phyloP scores from a whole-genome alignment of 179 eudicot genomes.

The Beta lomatogona region DNA sequence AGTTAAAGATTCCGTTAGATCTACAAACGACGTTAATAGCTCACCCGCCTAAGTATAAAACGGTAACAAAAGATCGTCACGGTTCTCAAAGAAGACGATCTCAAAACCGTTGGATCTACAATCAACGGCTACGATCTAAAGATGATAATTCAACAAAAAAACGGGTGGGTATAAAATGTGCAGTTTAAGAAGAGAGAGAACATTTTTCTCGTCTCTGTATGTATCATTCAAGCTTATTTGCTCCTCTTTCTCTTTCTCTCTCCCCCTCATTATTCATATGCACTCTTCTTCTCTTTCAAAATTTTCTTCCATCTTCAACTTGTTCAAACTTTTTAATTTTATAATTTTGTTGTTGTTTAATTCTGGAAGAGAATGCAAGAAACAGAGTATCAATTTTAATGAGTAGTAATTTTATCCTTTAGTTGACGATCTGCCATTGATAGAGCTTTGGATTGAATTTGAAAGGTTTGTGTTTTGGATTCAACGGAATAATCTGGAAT shows the following conservation, averaged over 20 bases:
- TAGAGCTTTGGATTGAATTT: neutral
- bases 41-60: neutral
- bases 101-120: conserved; percentile 33
- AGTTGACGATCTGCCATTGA: conserved; percentile 15
- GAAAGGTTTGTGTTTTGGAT: conserved; percentile 19
- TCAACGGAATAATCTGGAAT: neutral
- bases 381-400: neutral
- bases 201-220: neutral
- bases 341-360: too few species aligned
- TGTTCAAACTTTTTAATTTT: neutral
- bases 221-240: too few species aligned
- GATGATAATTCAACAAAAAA: conserved; percentile 20
- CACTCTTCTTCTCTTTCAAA: neutral
- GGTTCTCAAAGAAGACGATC: conserved; percentile 14
- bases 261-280: neutral
- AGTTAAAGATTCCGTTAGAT: conserved; percentile 41
- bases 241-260: neutral
- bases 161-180: conserved; percentile 54
- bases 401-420: neutral
- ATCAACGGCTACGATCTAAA: conserved; percentile 37
- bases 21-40: conserved; percentile 30
- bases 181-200: conserved; percentile 36
- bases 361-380: neutral
- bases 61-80: conserved; percentile 26
- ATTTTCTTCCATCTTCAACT: neutral